Conservation (phyloP, 2,329 filamentous ascomycete genomes). For the Scytalidium lignicola region DNA sequence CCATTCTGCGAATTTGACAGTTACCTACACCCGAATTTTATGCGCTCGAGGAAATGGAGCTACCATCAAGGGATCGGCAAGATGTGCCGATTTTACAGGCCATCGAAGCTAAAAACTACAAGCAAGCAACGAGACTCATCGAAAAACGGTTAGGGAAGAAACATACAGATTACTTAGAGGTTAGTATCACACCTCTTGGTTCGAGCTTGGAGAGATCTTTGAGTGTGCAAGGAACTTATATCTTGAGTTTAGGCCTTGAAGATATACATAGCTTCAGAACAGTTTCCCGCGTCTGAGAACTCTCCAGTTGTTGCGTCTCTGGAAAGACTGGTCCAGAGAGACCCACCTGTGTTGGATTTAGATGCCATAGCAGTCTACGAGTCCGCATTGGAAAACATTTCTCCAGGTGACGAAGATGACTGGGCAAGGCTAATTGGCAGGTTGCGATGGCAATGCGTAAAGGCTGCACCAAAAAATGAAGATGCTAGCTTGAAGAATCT, state of each 20-base stretch:
- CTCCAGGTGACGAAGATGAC: conserved; percentile 14
- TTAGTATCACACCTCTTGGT: conserved; percentile 12
- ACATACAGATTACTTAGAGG: conserved; percentile 25
- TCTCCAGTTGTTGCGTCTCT: conserved; percentile 20
- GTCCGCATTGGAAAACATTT: conserved; percentile 19
- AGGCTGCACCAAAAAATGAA: conserved; percentile 25
- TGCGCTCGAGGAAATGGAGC: not conserved
- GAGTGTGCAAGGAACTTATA: conserved; percentile 8
- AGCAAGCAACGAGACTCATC: conserved; percentile 29
- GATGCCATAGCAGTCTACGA: conserved; percentile 27
- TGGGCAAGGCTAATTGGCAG: conserved; percentile 27
- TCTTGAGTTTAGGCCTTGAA: conserved; percentile 23
- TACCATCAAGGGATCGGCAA: conserved; percentile 16
- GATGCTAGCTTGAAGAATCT: conserved; percentile 23
- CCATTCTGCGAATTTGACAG: not conserved
- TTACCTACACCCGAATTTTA: not conserved
- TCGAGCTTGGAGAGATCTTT: conserved; percentile 12
- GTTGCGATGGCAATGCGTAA: conserved; percentile 25
- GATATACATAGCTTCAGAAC: conserved; percentile 24
- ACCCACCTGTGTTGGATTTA: conserved; percentile 17
- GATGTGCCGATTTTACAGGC: conserved; percentile 28
- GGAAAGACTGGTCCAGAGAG: conserved; percentile 20
- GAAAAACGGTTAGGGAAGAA: conserved; percentile 29
- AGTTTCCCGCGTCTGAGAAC: conserved; percentile 18
- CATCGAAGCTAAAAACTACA: conserved; percentile 28